Percentiles rank a stretch among this genome's conserved stretches.
Conservation (phyloP, 2,329 filamentous ascomycete genomes). For the Ophioceras dolichostomum region DNA sequence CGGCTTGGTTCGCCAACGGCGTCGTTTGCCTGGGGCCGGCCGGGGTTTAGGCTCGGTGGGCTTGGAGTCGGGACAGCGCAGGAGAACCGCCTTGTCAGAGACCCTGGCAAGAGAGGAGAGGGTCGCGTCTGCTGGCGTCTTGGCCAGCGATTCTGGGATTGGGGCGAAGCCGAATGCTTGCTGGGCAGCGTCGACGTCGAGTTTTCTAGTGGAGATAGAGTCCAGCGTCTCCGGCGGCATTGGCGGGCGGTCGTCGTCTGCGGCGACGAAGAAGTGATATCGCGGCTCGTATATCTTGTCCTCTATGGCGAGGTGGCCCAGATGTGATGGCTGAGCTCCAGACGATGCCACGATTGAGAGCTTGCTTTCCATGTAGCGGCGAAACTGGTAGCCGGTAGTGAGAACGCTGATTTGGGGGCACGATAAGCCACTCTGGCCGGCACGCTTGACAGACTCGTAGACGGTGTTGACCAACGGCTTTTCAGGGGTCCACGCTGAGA, state of each 20-base stretch:
- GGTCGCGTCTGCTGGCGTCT: neutral
- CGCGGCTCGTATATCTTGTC: neutral
- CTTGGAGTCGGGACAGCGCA: no score
- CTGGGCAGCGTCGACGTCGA: neutral
- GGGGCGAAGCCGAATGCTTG: neutral
- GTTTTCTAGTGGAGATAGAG: neutral
- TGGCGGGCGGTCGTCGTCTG: neutral
- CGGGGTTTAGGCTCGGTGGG: no score
- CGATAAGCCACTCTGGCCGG: constrained; percentile 19
- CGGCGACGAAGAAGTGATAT: neutral
- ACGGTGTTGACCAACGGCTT: constrained; percentile 21
- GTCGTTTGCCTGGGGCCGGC: no score
- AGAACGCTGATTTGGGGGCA: constrained; percentile 21
- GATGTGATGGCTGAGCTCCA: constrained; percentile 24
- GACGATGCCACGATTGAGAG: constrained; percentile 17
- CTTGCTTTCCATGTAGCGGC: constrained; percentile 20
- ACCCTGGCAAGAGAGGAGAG: constrained; percentile 1
- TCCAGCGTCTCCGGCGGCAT: neutral
- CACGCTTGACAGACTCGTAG: constrained; percentile 19
- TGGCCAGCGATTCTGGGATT: neutral
- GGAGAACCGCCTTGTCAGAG: no score
- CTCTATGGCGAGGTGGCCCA: constrained; percentile 24
- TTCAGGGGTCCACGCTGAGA: constrained; percentile 17
- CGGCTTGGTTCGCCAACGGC: no score
- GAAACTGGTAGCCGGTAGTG: constrained; percentile 21